Evolutionary conservation across 805 yeast species (phyloP).

Genomic region (Blastobotrys parvus): DNA sequence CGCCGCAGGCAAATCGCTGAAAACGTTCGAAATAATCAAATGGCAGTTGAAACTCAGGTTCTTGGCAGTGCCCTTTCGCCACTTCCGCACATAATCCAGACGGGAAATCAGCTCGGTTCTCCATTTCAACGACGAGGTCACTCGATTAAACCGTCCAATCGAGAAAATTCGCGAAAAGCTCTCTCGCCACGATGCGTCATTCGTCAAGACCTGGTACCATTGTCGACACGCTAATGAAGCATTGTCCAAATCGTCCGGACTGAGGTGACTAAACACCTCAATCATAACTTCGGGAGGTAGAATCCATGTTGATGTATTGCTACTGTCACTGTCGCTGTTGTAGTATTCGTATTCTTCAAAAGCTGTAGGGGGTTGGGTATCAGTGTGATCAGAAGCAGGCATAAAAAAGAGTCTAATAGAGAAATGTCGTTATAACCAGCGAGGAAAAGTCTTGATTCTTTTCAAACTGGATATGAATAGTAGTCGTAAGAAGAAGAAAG

Average conservation of each 20-base stretch:
- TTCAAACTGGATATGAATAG: no score
- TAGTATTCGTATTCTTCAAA: no score
- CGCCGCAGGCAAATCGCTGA: slow-evolving; percentile 18
- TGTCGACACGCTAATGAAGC: slow-evolving; percentile 21
- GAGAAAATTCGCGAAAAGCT: slow-evolving; percentile 20
- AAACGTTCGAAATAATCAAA: slow-evolving; percentile 16
- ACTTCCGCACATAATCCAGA: slow-evolving; percentile 18
- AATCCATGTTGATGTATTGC: background rate
- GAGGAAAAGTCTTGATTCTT: no score
- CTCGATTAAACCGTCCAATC: slow-evolving; percentile 18
- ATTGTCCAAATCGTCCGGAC: slow-evolving; percentile 20
- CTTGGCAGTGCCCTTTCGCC: slow-evolving; percentile 21
- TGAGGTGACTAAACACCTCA: slow-evolving; percentile 18
- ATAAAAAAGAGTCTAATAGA: no score
- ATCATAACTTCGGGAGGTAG: slow-evolving; percentile 22
- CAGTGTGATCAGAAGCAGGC: no score
- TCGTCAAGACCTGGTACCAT: slow-evolving; percentile 22
- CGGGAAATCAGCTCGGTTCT: slow-evolving; percentile 23
- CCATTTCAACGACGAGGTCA: slow-evolving; percentile 21
- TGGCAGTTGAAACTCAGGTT: slow-evolving; percentile 21
- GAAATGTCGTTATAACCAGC: no score
- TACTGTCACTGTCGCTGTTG: no score
- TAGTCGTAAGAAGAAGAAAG: no score
- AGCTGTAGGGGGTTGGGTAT: no score
- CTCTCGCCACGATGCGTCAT: slow-evolving; percentile 25